Evolutionary conservation across 148 eudicot species (phyloP).

Genomic region (Pouteria glomerata): DNA sequence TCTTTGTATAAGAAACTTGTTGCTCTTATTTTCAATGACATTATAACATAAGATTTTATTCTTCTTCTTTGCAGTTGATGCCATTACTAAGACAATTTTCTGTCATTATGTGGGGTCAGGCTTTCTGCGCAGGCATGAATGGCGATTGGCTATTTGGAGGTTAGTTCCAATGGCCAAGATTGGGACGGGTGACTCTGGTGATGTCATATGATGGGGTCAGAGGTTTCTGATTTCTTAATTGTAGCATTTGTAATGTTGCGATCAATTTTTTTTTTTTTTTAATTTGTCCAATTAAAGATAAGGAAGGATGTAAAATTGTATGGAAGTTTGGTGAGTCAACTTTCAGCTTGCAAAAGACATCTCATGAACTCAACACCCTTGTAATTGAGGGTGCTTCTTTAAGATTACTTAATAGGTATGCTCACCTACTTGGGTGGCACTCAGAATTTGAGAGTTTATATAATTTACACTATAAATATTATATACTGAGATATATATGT

Average conservation of each 20-base stretch:
- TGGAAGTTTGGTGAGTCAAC: too few relatives aligned
- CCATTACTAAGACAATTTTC: neutral
- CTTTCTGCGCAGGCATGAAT: slow-evolving; percentile 10
- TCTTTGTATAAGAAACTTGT: neutral
- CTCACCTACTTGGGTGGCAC: too few relatives aligned
- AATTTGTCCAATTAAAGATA: too few relatives aligned
- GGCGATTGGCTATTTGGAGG: neutral
- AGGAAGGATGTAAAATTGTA: neutral
- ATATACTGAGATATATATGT: too few relatives aligned
- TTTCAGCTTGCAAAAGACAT: too few relatives aligned
- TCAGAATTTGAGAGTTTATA: too few relatives aligned
- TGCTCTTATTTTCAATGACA: too few relatives aligned
- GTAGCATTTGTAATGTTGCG: slow-evolving; percentile 17
- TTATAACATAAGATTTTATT: neutral
- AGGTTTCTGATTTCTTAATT: slow-evolving; percentile 5
- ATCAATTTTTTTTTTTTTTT: neutral
- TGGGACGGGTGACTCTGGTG: neutral
- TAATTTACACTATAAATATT: too few relatives aligned
- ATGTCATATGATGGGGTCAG: slow-evolving; percentile 1
- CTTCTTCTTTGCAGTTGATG: neutral
- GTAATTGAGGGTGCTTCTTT: too few relatives aligned
- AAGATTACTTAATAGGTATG: too few relatives aligned
- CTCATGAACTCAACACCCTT: too few relatives aligned
- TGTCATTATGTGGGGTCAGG: neutral
- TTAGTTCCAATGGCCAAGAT: slow-evolving; percentile 5